Conservation (phyloP, 1,284 basidiomycete genomes). For the Microbotryum scabiosae region DNA sequence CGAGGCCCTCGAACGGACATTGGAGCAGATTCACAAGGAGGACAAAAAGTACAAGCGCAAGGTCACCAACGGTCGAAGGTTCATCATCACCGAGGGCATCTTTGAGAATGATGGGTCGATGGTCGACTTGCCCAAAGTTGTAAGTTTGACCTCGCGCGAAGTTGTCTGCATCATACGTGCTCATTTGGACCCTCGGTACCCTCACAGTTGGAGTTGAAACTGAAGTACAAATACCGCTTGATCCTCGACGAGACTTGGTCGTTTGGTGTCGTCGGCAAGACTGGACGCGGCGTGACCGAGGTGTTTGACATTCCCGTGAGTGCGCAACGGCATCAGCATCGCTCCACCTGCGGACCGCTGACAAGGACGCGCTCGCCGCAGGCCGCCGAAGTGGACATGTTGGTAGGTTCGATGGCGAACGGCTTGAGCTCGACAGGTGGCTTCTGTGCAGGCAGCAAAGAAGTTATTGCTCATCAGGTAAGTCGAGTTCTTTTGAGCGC, state of each 20-base stretch:
- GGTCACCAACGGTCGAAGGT: slow-evolving; percentile 63
- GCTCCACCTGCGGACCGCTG: neutral
- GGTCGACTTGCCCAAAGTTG: slow-evolving; percentile 80
- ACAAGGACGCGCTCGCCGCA: slow-evolving; percentile 18
- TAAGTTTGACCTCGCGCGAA: slow-evolving; percentile 43
- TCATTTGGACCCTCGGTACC: neutral
- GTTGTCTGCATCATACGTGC: neutral
- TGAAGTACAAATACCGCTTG: slow-evolving; percentile 90
- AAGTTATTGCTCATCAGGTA: slow-evolving; percentile 82
- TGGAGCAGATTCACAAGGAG: slow-evolving; percentile 77
- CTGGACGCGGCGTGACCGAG: slow-evolving; percentile 90
- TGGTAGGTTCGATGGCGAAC: slow-evolving; percentile 72
- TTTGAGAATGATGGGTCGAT: slow-evolving; percentile 92
- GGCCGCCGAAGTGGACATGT: slow-evolving; percentile 49
- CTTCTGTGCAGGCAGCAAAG: slow-evolving; percentile 83
- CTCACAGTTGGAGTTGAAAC: slow-evolving; percentile 77
- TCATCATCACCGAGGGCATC: slow-evolving; percentile 95
- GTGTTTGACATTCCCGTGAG: slow-evolving; percentile 79
- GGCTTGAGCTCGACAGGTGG: slow-evolving; percentile 79
- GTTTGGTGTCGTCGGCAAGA: slow-evolving; percentile 84
- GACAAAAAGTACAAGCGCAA: slow-evolving; percentile 70
- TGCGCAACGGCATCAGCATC: neutral
- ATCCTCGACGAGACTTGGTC: slow-evolving; percentile 91
- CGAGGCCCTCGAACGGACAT: slow-evolving; percentile 76
- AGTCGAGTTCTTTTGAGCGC: slow-evolving; percentile 1